Percentiles rank a stretch among this genome's conserved stretches.
These are phyloP conservation scores for Aspergillus egyptiacus DNA, from an alignment of 495 filamentous ascomycete genomes.

Conservation along the genomic window DNA sequence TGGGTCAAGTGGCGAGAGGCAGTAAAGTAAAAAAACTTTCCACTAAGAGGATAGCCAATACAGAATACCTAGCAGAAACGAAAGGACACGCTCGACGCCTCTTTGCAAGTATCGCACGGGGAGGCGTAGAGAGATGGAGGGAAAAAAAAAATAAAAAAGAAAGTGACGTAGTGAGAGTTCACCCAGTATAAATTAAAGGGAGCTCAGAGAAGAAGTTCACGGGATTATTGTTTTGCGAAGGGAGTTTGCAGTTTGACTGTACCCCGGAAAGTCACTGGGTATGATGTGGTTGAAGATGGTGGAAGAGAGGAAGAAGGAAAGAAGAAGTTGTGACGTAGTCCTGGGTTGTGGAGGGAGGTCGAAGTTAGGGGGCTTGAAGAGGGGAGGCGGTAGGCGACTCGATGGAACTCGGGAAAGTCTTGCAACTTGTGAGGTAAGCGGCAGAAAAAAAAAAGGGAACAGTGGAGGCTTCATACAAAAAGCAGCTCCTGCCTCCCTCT, in stretches of 20 bases:
- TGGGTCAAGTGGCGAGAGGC: constrained; percentile 15
- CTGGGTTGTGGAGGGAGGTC: constrained; percentile 23
- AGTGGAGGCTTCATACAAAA: constrained; percentile 24
- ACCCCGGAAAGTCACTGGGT: constrained; percentile 10
- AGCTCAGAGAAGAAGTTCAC: constrained; percentile 2
- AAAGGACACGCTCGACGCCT: constrained; percentile 2
- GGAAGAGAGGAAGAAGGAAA: constrained; percentile 18
- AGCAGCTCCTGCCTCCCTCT: constrained; percentile 16
- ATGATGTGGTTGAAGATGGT: constrained; percentile 5
- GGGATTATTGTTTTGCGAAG: constrained; percentile 7
- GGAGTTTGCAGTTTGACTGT: constrained; percentile 1
- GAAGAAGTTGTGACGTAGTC: constrained; percentile 35
- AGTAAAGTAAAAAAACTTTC: constrained; percentile 4
- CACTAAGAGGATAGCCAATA: constrained; percentile 7
- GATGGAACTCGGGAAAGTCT: no score
- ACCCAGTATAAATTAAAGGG: constrained; percentile 4
- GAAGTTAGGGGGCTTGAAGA: constrained; percentile 18
- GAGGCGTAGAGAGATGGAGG: constrained; percentile 3
- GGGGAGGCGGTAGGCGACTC: constrained; percentile 24
- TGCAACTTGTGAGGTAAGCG: constrained; percentile 20
- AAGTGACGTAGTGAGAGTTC: constrained; percentile 14
- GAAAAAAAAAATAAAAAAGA: background rate
- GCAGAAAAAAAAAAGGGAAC: no score
- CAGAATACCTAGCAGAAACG: constrained; percentile 1
- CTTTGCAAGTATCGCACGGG: constrained; percentile 3